Percentiles rank a stretch among this genome's conserved stretches.
Conservation (phyloP, 305 asterid genomes). For the Fraxinus baroniana region DNA sequence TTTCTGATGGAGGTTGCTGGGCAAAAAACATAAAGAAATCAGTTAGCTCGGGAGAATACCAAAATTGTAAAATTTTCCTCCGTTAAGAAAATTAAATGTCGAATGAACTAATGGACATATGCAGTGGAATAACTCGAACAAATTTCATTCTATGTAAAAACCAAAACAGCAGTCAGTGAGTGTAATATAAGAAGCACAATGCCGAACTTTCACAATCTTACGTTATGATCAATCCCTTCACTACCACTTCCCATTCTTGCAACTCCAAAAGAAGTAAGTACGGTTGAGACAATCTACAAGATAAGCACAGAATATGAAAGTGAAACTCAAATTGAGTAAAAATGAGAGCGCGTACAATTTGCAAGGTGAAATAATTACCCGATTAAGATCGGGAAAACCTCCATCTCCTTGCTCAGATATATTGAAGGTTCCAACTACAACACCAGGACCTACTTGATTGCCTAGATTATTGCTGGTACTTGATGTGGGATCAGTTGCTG, state of each 20-base stretch:
- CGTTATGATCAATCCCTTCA: conserved; percentile 81
- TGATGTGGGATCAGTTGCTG: conserved; percentile 61
- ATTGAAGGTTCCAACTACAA: conserved; percentile 82
- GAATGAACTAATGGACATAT: not conserved
- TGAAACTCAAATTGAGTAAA: conserved; percentile 1
- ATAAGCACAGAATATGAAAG: conserved; percentile 14
- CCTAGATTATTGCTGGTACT: conserved; percentile 47
- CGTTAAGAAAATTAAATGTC: not conserved
- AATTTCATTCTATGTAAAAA: not conserved
- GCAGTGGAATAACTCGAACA: not conserved
- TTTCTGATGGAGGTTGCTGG: conserved; percentile 61
- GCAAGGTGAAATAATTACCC: conserved; percentile 44
- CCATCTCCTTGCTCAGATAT: conserved; percentile 83
- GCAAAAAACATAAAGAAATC: conserved; percentile 23
- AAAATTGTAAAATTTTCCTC: not conserved
- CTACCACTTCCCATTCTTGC: conserved; percentile 59
- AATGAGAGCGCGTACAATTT: conserved; percentile 10
- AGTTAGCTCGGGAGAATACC: not conserved
- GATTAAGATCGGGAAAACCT: conserved; percentile 69
- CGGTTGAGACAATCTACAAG: conserved; percentile 75
- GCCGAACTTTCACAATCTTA: conserved; percentile 42
- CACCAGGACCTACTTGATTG: conserved; percentile 50
- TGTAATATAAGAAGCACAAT: not conserved
- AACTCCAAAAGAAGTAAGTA: conserved; percentile 75
- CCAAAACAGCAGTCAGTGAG: not conserved